Evolutionary conservation across 345 rosid species (phyloP).

Genomic region (Murraya koenigii): DNA sequence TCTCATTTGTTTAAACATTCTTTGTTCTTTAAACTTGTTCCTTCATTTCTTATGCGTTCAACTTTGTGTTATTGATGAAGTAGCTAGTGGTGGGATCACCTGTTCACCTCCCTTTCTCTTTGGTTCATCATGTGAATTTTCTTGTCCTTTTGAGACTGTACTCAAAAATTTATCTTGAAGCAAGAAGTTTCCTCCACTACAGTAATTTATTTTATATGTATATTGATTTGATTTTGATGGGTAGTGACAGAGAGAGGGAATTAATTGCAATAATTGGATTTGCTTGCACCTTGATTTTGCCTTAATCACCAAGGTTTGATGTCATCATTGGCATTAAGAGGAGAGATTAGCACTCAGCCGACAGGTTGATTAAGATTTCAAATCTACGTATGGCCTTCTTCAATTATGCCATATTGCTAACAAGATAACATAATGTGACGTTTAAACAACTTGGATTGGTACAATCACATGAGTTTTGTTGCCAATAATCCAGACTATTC

Average conservation of each 20-base stretch:
- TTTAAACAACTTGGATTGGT: conserved; percentile 26
- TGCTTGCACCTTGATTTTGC: not conserved
- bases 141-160: not conserved
- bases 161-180: not conserved
- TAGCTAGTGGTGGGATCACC: not conserved
- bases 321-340: not conserved
- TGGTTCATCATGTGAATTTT: not conserved
- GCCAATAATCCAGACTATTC: not conserved
- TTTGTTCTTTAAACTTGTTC: not conserved
- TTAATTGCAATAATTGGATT: not conserved
- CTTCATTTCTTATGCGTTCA: not conserved
- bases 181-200: not conserved
- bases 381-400: not conserved
- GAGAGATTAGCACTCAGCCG: conserved; percentile 2
- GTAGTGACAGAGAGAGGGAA: not conserved
- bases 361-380: conserved; percentile 9
- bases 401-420: not conserved
- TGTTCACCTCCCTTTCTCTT: not conserved
- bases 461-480: conserved; percentile 10
- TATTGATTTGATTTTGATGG: not conserved
- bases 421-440: conserved; percentile 10
- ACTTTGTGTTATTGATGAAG: not conserved
- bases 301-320: not conserved
- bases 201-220: not conserved
- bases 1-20: not conserved